Evolutionary conservation across 2,329 filamentous ascomycete genomes (phyloP), one percentile per base, ranked within the genome.

Genomic region (Ophiocordyceps camponoti-floridani): DNA sequence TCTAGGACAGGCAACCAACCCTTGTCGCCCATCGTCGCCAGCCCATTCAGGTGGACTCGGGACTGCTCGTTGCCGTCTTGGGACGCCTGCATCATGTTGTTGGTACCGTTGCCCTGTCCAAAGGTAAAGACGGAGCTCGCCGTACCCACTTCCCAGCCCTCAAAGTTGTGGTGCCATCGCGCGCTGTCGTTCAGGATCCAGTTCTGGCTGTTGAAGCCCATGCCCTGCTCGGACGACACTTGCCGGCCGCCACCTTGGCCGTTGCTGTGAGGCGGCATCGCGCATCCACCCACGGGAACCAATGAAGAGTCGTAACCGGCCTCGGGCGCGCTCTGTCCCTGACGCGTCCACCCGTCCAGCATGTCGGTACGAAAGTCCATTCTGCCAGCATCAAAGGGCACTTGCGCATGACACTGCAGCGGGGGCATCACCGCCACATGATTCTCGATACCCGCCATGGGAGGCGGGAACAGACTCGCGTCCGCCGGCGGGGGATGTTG

Each of bases 151-250:
- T 64, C 67, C 73, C 73, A 77, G 3, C 63, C 58, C 45, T 73
- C 66, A 51, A 76, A 77, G 47, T 72, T 68, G 45, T 74, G 70
- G 47, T 76, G 71, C 71, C 72, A 75, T 47, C 65, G 70, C 26
- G 69, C 71, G 16, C 72, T 67, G 47, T 77, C 73, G 44, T 66
- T 73, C 18, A 77, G 56, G 50, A 75, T 72, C 70, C 71, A 77
- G 37, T 75, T 70, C 48, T 72, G 67, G 9, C 67, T 66, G 47
- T 75, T 72, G 41, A 75, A 58, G 6, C 59, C 58, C 48, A 54
- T 46, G 14, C 45, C 54, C 46, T 46, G 55, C 42, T 40, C 52
- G 35, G 50, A 14, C 14, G 40, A 38, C 8, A 40, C n/a, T 12
- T 46, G 47, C 7, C 41, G 19, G 10, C 46, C 52, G 58, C 30